These are phyloP conservation scores for Anisodus tanguticus DNA, from an alignment of 257 asterid species.

Conservation along the genomic window DNA sequence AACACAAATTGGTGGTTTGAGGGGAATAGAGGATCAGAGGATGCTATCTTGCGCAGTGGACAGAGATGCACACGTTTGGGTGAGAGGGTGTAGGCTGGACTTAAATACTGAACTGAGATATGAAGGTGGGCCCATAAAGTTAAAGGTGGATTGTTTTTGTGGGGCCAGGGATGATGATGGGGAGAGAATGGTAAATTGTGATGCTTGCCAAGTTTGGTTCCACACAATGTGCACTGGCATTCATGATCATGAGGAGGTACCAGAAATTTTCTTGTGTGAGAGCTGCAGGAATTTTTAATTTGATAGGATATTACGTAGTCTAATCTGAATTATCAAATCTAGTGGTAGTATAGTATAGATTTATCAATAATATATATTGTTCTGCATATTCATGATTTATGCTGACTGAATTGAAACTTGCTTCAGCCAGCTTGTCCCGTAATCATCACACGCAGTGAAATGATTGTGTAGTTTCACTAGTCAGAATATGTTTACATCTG, in stretches of 20 bases:
- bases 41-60: constrained; percentile 41
- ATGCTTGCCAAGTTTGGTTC: constrained; percentile 37
- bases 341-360: not conserved
- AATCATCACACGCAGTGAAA: not conserved
- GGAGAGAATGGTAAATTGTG: constrained; percentile 39
- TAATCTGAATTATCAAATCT: constrained; percentile 21
- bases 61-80: constrained; percentile 63
- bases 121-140: constrained; percentile 56
- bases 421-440: not conserved
- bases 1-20: constrained; percentile 70
- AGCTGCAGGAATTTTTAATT: constrained; percentile 20
- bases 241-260: constrained; percentile 33
- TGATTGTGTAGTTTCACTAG: not conserved
- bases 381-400: constrained; percentile 20
- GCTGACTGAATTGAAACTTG: not conserved
- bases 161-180: constrained; percentile 41
- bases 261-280: constrained; percentile 30
- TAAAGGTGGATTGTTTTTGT: constrained; percentile 35
- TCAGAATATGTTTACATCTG: not conserved
- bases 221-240: constrained; percentile 37
- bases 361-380: not conserved
- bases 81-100: constrained; percentile 71
- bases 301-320: not conserved
- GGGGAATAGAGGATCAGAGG: constrained; percentile 55
- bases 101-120: constrained; percentile 58